Base-by-base conservation (phyloP, 441 rosid genomes). In the Populus tomentosa region DNA sequence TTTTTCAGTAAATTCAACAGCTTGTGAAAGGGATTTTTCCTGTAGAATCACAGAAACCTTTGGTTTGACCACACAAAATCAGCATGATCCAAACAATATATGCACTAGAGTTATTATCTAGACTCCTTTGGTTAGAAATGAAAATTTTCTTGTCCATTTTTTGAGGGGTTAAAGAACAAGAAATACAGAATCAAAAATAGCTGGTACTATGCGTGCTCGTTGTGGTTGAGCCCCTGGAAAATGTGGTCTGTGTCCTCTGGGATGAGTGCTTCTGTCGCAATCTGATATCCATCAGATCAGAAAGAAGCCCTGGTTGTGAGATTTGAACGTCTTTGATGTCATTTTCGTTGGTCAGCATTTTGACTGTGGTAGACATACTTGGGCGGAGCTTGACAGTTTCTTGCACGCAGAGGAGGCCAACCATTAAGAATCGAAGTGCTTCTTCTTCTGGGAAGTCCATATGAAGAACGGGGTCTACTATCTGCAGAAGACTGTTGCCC, bases 321-420 rank as follows among this genome's bases (percentile, higher is more conserved):
- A 89, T 82, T 59, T 84, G 35, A 30, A 66, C 70, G 26, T 75
- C 78, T 50, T 21, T 71, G 21, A 85, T 13, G 28, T 85, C 82
- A 6, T 69, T 65, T 72, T 85, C 86, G 71, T 79, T 80, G 6
- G 71, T 77, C 83, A 89, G 33, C 84, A 86, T 86, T 75, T 83
- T 81, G 5, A 79, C 77, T 0, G 70, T 88, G 1, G 28, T 28
- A 10, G 90, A 86, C 91, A 90, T 89, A 38, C 71, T 64, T 9
- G 95, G 91, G 36, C 90, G 85, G 66, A 62, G 78, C 79, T 56
- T 85, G 40, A 87, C 89, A 10, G 69, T 83, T 83, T 89, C 90
- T 77, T 90, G 95, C 14, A 90, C 89, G 35, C 92, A 90, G 18
- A 89, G 83, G 10, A 89, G 79, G 10, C 92, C 83, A 4, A 89